Conservation (phyloP, 108 stramenopile genomes). For the Fragilariopsis cylindrus region DNA sequence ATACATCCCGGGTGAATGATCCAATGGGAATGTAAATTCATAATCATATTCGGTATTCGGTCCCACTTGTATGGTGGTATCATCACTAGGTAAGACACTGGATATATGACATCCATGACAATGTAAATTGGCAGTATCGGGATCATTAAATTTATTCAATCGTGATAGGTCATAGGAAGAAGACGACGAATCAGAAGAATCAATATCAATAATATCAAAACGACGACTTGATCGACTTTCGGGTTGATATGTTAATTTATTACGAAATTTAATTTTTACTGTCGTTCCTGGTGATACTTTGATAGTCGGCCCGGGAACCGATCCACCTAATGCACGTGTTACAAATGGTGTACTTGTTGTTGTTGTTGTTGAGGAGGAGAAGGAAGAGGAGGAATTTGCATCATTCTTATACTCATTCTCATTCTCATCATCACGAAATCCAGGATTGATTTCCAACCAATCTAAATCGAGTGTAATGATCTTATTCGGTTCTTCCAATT, state of each 20-base stretch:
- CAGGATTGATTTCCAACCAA: background rate
- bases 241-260: background rate
- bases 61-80: slow-evolving; percentile 5
- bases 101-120: slow-evolving; percentile 20
- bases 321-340: background rate
- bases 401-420: no score
- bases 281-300: background rate
- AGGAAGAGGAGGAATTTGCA: no score
- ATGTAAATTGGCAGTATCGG: slow-evolving; percentile 17
- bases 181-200: background rate
- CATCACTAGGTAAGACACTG: slow-evolving; percentile 15
- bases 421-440: background rate
- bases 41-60: slow-evolving; percentile 17
- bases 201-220: background rate
- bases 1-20: slow-evolving; percentile 16
- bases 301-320: background rate
- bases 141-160: background rate
- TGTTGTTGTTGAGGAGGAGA: no score
- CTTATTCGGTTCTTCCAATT: background rate
- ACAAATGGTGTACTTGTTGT: background rate
- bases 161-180: background rate
- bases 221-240: background rate
- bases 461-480: background rate
- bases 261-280: background rate
- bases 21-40: background rate